These are phyloP conservation scores for Chrysanthemum lavandulifolium DNA, from an alignment of 129 eudicot species.

Conservation along the genomic window DNA sequence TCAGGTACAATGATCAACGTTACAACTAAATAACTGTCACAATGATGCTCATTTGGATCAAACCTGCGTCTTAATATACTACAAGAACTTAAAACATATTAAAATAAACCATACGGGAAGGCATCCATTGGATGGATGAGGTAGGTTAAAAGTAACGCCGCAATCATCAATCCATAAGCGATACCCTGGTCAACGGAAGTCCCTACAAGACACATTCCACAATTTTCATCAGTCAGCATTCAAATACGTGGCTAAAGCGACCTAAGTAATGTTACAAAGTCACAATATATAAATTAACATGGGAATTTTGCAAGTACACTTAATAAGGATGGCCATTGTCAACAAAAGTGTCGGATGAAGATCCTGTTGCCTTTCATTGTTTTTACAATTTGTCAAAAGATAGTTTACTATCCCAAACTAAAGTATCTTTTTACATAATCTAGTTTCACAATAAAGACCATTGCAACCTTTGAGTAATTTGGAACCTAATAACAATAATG, in stretches of 20 bases:
- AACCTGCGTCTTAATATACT: conserved; percentile 13
- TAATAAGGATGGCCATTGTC: neutral
- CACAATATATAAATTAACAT: too few relatives aligned
- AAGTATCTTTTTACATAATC: too few relatives aligned
- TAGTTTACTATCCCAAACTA: too few relatives aligned
- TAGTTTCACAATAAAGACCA: too few relatives aligned
- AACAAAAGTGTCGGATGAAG: too few relatives aligned
- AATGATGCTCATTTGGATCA: neutral
- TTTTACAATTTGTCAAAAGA: too few relatives aligned
- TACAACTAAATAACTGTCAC: conserved; percentile 4
- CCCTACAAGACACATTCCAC: conserved; percentile 34
- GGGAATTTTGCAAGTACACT: neutral
- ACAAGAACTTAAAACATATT: neutral
- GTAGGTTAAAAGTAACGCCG: conserved; percentile 60
- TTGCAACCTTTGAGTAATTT: neutral
- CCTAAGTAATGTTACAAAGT: too few relatives aligned
- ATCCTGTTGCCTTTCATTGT: too few relatives aligned
- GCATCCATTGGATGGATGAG: conserved; percentile 68
- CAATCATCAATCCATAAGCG: conserved; percentile 58
- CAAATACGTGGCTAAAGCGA: too few relatives aligned
- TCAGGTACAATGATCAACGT: conserved; percentile 20
- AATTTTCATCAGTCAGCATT: conserved; percentile 7
- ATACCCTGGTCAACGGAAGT: conserved; percentile 65
- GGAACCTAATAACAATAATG: neutral
- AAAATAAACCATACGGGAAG: conserved; percentile 37